Evolutionary conservation across 257 asterid genomes (phyloP), one percentile per base, ranked within the genome.

Genomic region (Fraxinus quadrangulata): DNA sequence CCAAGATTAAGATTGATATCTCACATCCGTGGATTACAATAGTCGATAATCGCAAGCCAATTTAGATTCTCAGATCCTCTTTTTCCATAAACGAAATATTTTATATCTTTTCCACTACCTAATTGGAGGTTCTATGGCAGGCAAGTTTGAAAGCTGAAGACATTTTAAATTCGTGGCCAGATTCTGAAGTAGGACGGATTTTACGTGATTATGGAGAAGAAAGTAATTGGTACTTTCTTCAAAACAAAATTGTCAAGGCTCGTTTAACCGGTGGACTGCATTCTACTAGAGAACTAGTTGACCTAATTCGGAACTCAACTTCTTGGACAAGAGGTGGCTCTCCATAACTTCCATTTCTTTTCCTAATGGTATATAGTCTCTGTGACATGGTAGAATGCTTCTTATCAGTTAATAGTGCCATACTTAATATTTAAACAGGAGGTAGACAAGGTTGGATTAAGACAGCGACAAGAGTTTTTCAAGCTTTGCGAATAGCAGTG

Each of bases 391-490:
- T 11, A 56, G 31, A 21, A 16, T 13, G 23, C 63, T 31, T 45
- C 30, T 47, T 0, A 39, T n/a, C 17, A 54, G 28, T 56, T 26
- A 56, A 42, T 42, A 42, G 51, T 12, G 17, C 3, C 51, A 11
- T 6, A 54, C 11, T 54, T 73, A 56, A 77, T 26, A 26, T 45
- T 39, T 34, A 72, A 66, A 67, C 93, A 92, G 97, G 97, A 83
- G 96, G 97, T 26, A 92, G 98, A 83, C 98, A 96, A 79, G 99
- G 99, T 71, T 96, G 99, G 99, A 96, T 96, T 28, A 96, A 96
- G 88, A 96, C 98, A 1, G 98, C 99, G 2, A 90, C 92, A 79
- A 86, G 99, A 59, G 98, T 96, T 21, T 95, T 95, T 77, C 99
- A 95, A 82, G 99, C 97, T 47, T 81, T 95, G 66, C 78, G 99